Percentiles rank a stretch among this genome's conserved stretches.
These are phyloP conservation scores for Gossypium herbaceum DNA, from an alignment of 345 rosid species.

Conservation along the genomic window DNA sequence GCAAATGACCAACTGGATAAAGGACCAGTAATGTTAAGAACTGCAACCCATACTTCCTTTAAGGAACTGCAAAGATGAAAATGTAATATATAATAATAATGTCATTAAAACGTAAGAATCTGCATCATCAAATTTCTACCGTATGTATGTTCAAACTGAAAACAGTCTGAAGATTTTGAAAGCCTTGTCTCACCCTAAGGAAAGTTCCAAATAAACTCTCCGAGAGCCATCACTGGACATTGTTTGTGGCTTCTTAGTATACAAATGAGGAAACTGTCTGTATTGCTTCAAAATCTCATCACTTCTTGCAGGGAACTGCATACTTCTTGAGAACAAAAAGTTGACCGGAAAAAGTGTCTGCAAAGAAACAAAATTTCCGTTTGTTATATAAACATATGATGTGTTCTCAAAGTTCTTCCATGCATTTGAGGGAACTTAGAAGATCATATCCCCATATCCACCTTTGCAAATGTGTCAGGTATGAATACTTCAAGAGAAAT, in stretches of 20 bases:
- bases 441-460: background rate
- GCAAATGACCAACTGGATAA: constrained; percentile 93
- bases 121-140: background rate
- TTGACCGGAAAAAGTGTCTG: constrained; percentile 82
- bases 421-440: background rate
- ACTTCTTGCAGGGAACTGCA: constrained; percentile 69
- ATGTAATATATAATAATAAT: background rate
- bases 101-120: background rate
- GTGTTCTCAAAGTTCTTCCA: background rate
- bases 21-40: constrained; percentile 88
- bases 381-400: background rate
- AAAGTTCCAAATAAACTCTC: constrained; percentile 83
- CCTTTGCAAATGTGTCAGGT: background rate
- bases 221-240: constrained; percentile 44
- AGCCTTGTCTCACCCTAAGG: constrained; percentile 69
- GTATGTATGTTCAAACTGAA: background rate
- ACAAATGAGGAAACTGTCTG: constrained; percentile 54
- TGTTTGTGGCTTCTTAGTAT: constrained; percentile 37
- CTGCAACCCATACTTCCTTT: constrained; percentile 89
- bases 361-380: background rate
- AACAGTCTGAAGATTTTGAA: background rate
- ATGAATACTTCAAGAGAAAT: background rate
- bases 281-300: constrained; percentile 48
- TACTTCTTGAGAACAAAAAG: constrained; percentile 56
- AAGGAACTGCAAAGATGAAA: constrained; percentile 54